Base-by-base conservation (phyloP, 2,329 filamentous ascomycete species). In the Epichloe brachyelytri region DNA sequence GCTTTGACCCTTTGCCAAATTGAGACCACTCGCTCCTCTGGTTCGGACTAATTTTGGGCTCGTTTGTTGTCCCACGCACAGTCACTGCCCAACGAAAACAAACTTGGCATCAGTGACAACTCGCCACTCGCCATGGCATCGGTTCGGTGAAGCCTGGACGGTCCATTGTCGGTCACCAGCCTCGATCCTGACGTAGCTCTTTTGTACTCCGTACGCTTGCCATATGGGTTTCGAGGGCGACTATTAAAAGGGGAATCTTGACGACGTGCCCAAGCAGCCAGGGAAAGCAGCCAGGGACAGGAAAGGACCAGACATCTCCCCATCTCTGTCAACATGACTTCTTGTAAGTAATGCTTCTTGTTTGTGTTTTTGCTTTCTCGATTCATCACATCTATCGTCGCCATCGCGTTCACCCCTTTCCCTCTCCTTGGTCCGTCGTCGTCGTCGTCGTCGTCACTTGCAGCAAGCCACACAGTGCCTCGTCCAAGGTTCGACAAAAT, bases 311-410 rank as follows among this genome's bases (percentile, higher is more conserved):
- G 6, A 40, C 15, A 40, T 26, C 12, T 20, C 20, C 19, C 19
- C 19, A 22, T 43, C n/a, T 43, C 38, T 12, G 40, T 19, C 41
- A 48, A 17, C 34, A 52, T 49, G 46, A 40, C 50, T 40, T 52
- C 50, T 14, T 45, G 50, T 52, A 34, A 52, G 50, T 52, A 14
- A 36, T 19, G 14, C 14, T 12, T 7, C 17, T 36, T 7, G n/a
- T 41, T 5, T 34, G 20, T 40, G 19, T 14, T 19, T 33, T 47
- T 14, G 10, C n/a, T 6, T 30, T 36, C 17, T 36, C 19, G 1
- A 40, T 48, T 26, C 12, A 17, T 26, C 17, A 12, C n/a, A 26
- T 30, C 46, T n/a, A 30, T 41, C 26, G 37, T 41, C 46, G 11
- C 26, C 15, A 34, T 26, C 26, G 19, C 12, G 14, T 3, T n/a